Base-by-base conservation (phyloP, 1,139 yeast genomes). In the Kluyveromyces sp. region DNA sequence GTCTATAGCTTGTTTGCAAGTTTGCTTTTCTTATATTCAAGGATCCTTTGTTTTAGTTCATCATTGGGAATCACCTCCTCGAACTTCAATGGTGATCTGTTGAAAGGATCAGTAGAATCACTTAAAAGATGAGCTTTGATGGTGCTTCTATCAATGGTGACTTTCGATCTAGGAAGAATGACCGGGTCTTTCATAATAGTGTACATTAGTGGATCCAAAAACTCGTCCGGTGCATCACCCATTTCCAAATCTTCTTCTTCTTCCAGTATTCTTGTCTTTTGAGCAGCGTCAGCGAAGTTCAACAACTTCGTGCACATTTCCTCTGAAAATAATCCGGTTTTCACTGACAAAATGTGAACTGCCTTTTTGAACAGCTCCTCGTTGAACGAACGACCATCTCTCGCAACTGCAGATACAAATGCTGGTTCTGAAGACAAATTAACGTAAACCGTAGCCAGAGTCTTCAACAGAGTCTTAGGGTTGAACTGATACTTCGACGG, bases 181-280 rank as follows among this genome's bases (percentile, higher is more conserved):
- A 94, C 98, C 0, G 99, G 99, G 61, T 94, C 95, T 54, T 80
- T 85, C 98, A 94, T 94, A 37, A 94, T 62, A 0, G 96, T 85
- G 61, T 74, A 89, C 97, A 94, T 89, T 54, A 94, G 75, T 8
- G 99, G 98, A 68, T 94, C 99, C 58, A 94, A 74, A 61, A 82
- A 92, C 63, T 94, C 98, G 60, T 94, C 98, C 0, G 99, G 99
- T 19, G 86, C 75, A 44, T 94, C 98, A 13, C 95, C 97, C 53
- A 87, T 71, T 58, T 87, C 96, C 52, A 79, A 62, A 53, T 89
- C 96, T 56, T 86, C 95, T 50, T 80, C 84, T 51, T 80, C 87
- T 49, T 85, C 94, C 22, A 71, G 74, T 34, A 70, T 57, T 57
- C 78, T 76, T 43, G 78, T 76, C 33, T 64, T 60, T 49, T 84